These are phyloP conservation scores for Zoysia matrella DNA, from an alignment of 202 grass and related monocot species.

Conservation along the genomic window DNA sequence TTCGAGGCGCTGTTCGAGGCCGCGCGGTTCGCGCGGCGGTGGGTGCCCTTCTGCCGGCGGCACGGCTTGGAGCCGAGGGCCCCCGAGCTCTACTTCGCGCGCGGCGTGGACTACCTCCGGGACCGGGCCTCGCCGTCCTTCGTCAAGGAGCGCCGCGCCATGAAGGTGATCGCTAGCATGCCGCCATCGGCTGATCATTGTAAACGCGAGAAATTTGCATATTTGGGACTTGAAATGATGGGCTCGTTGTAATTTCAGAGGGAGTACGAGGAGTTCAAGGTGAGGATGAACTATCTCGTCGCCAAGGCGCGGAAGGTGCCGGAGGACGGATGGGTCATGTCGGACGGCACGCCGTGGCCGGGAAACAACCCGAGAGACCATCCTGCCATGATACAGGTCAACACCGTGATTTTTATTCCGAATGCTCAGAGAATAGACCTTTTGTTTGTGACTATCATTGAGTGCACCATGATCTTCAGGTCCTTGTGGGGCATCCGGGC, in stretches of 20 bases:
- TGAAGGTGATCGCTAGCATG: conserved; percentile 41
- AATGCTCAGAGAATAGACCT: too few species aligned
- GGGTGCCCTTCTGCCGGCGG: conserved; percentile 78
- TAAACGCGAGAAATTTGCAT: too few species aligned
- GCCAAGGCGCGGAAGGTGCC: conserved; percentile 55
- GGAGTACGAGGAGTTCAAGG: conserved; percentile 64
- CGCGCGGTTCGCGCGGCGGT: conserved; percentile 33
- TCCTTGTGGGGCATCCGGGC: conserved; percentile 47
- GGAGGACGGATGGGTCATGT: conserved; percentile 75
- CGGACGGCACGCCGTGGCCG: conserved; percentile 74
- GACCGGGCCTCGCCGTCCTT: conserved; percentile 46
- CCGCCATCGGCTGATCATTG: too few species aligned
- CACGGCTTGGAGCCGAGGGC: conserved; percentile 59
- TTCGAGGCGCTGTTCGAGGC: conserved; percentile 53
- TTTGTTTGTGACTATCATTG: background rate
- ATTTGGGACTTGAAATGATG: background rate
- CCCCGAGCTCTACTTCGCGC: conserved; percentile 56
- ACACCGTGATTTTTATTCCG: too few species aligned
- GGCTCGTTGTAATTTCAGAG: conserved; percentile 2
- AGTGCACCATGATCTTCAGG: conserved; percentile 13
- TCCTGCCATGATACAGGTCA: conserved; percentile 76
- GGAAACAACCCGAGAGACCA: conserved; percentile 76
- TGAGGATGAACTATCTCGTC: conserved; percentile 41
- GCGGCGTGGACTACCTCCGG: conserved; percentile 53
- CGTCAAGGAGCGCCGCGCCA: conserved; percentile 62